Percentiles rank a stretch among this genome's conserved stretches.
phyloP scores from a whole-genome alignment of 805 yeast genomes.

The Pichia phayaonensis region DNA sequence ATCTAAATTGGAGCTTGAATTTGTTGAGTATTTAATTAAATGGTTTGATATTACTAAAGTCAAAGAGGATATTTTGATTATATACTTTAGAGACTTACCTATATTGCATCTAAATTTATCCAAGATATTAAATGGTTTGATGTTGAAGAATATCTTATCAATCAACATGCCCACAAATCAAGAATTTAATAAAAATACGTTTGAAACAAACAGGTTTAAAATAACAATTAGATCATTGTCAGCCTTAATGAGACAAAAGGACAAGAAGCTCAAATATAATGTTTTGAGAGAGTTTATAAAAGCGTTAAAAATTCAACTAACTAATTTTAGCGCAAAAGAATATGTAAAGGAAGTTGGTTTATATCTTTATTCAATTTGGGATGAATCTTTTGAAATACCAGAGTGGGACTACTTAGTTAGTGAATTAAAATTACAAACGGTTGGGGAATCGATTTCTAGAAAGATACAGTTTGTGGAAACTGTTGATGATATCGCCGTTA shows the following conservation, averaged over 20 bases:
- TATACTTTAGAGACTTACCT: constrained; percentile 10
- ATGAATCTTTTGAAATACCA: constrained; percentile 13
- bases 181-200: background rate
- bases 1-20: constrained; percentile 17
- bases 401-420: constrained; percentile 15
- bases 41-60: constrained; percentile 1
- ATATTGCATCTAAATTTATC: background rate
- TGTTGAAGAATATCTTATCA: background rate
- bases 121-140: background rate
- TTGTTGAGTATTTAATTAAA: constrained; percentile 11
- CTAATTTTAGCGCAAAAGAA: constrained; percentile 6
- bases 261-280: background rate
- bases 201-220: background rate
- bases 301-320: background rate
- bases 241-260: background rate
- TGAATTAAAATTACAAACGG: constrained; percentile 8
- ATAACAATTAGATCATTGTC: constrained; percentile 7
- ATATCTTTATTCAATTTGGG: constrained; percentile 22
- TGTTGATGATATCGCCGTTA: constrained; percentile 15
- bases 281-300: constrained; percentile 1
- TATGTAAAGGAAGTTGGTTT: constrained; percentile 16
- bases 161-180: background rate
- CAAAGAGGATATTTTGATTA: background rate
- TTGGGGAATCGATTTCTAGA: constrained; percentile 16
- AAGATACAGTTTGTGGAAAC: constrained; percentile 19